A percentile compares a stretch with the other conserved stretches of the same genome.
Conservation (phyloP, 2,329 filamentous ascomycete genomes). For the Myrmaecium sp. region DNA sequence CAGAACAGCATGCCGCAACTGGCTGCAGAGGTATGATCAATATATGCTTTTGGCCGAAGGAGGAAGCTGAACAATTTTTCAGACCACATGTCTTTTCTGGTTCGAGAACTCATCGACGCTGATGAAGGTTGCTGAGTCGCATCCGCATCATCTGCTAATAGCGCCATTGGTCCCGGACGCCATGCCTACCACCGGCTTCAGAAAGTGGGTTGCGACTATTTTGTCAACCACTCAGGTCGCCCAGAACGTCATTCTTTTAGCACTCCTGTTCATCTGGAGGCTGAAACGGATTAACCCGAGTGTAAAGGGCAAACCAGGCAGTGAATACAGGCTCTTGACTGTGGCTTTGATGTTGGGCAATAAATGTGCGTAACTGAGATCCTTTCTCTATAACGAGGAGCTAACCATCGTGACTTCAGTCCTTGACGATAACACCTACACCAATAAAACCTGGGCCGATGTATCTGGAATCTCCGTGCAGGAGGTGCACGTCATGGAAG, state of each 20-base stretch:
- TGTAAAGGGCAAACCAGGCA: conserved; percentile 81
- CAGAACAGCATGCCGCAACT: conserved; percentile 23
- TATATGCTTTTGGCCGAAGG: background rate
- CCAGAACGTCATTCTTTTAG: conserved; percentile 83
- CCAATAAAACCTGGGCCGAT: conserved; percentile 98
- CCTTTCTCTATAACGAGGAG: conserved; percentile 4
- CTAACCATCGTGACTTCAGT: conserved; percentile 33
- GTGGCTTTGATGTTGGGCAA: conserved; percentile 96
- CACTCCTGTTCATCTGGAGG: conserved; percentile 81
- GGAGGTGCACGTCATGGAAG: conserved; percentile 98
- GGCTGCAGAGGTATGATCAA: conserved; percentile 20
- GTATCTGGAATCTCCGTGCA: conserved; percentile 86
- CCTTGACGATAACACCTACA: conserved; percentile 96
- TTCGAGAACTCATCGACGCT: conserved; percentile 79
- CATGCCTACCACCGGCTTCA: conserved; percentile 61
- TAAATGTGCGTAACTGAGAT: conserved; percentile 50
- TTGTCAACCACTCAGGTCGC: conserved; percentile 90
- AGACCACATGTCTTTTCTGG: conserved; percentile 97
- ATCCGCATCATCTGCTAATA: conserved; percentile 24
- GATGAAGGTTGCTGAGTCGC: conserved; percentile 51
- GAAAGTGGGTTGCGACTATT: conserved; percentile 85
- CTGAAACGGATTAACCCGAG: conserved; percentile 78
- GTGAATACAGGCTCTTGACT: conserved; percentile 81
- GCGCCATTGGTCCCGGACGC: conserved; percentile 52
- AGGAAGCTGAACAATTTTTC: conserved; percentile 2